Evolutionary conservation across 345 rosid species (phyloP), one percentile per base, ranked within the genome.

Genomic region (Eucalyptus melliodora): DNA sequence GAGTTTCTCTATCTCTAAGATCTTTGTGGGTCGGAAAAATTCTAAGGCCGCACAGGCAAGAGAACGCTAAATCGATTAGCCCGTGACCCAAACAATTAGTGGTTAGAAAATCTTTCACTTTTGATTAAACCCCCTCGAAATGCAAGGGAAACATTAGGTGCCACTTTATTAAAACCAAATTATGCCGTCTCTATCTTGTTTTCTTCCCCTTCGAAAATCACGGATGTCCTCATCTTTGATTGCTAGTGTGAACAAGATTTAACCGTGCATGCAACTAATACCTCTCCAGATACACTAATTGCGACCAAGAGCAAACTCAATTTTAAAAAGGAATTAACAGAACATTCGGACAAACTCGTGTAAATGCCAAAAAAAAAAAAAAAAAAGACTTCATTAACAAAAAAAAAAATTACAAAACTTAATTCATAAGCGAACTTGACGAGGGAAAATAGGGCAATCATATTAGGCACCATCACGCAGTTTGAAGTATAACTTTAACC

Each of bases 11-110:
- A 47, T 47, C 13, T 45, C 49, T 47, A 47, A 10, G 49, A 47
- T 47, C 2, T 47, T 10, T 47, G 49, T 47, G 49, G 3, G 49
- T 47, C 12, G 1, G 12, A 47, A 11, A 47, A 47, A 47, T 47
- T 47, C 49, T 47, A 47, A 47, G 47, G 12, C 49, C 0, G 1
- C 12, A 45, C 0, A 14, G 11, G 14, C 5, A 47, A 47, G 14
- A 5, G 5, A 47, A 47, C 0, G 1, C 15, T 12, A 49, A 6
- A 49, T 49, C 15, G 1, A 49, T 49, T 12, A 5, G 15, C 15
- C 50, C 15, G 5, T 49, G 15, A 49, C 50, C 5, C 3, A 6
- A 7, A 50, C 7, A 59, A 59, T 59, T 59, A 59, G 65, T 59
- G 65, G n/a, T 26, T 9, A 59, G 15, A 59, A 59, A 59, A 26